Base-by-base conservation (phyloP, 257 asterid genomes). In the Nicotiana tomentosiformis region DNA sequence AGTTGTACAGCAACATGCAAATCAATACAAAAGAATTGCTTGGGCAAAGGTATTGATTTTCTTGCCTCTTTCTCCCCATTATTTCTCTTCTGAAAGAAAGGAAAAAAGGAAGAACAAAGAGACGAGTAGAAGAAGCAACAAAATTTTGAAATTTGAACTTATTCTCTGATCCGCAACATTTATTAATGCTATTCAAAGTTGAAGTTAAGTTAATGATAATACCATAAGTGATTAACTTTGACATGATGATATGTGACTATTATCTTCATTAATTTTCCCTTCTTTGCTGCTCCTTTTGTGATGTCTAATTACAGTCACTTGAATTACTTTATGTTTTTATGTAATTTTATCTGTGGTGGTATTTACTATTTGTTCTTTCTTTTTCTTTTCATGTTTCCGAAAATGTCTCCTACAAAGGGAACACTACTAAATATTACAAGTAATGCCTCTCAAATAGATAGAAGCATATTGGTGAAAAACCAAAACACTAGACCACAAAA, bases 1-100 rank as follows among this genome's bases (percentile, higher is more conserved):
- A 89, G 84, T 91, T 81, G 99, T 96, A 29, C 99, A 96, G 86
- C 98, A 96, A 84, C 99, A 96, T 83, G 99, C 99, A 80, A 96
- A 92, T 88, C 98, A 94, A 80, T 96, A 96, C 82, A 94, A 96
- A 91, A 92, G 98, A 91, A 86, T 92, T 78, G 98, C 98, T 72
- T 96, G 99, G 99, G 88, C 97, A 77, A 96, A 96, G 98, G 98
- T 94, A 77, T 83, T 86, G 78, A 72, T 26, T 49, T 77, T 33
- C 39, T 83, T 76, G 51, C 53, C 51, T 10, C 78, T n/a, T 57
- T 83, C 56, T 72, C 37, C 5, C 60, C 60, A 6, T 72, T 72
- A 46, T 33, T 72, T 43, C 61, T 20, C 12, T 20, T 20, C 78
- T 70, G 35, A 70, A 70, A 43, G 35, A 70, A 18, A 72, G 18